Conservation (phyloP, 2,329 filamentous ascomycete species). For the Emmonsia crescens region DNA sequence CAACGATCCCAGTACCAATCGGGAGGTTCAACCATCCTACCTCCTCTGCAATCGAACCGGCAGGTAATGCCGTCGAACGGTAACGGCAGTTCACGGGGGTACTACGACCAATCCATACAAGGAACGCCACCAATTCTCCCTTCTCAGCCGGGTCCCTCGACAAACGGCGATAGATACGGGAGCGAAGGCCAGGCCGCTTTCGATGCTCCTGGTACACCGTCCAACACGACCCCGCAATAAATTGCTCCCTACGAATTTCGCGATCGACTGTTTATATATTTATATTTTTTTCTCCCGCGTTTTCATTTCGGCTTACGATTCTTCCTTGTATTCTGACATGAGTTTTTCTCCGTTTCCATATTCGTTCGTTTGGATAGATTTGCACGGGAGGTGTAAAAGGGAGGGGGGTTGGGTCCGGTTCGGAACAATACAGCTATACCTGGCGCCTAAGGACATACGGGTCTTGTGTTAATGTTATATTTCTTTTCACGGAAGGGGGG, state of each 20-base stretch:
- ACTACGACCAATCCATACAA: constrained; percentile 3
- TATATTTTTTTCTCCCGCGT: neutral
- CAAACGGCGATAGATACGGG: constrained; percentile 1
- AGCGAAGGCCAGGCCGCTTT: neutral
- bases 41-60: neutral
- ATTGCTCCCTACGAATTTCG: neutral
- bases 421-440: neutral
- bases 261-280: neutral
- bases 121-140: constrained; percentile 1
- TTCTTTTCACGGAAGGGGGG: neutral
- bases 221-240: neutral
- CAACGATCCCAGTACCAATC: neutral
- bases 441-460: neutral
- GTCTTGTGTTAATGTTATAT: neutral
- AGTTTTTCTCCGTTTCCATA: neutral
- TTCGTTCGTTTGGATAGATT: constrained; percentile 2
- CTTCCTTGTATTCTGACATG: constrained; percentile 1
- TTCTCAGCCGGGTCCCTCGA: neutral
- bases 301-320: constrained; percentile 2
- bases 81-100: neutral
- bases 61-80: neutral
- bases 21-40: neutral
- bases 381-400: constrained; percentile 1
- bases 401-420: neutral
- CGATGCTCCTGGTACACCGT: neutral